These are phyloP conservation scores for Linnemannia exigua DNA, from an alignment of 192 early-diverging fungal genomes.

Conservation along the genomic window DNA sequence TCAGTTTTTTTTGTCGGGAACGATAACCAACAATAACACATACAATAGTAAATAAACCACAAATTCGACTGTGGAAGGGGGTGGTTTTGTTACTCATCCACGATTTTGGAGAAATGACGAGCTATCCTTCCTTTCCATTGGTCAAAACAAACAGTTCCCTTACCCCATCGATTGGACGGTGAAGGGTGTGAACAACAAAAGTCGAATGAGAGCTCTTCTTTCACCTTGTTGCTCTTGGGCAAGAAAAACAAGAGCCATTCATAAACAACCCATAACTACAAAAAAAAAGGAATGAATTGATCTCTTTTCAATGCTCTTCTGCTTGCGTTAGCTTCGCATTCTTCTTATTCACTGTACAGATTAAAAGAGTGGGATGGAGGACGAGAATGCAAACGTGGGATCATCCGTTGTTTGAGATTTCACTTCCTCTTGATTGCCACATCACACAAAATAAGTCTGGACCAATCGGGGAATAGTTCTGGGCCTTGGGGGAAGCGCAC, in stretches of 20 bases:
- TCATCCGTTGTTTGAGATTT: not conserved
- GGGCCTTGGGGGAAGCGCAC: not conserved
- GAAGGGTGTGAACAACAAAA: not conserved
- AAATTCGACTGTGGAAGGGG: not conserved
- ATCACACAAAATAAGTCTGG: not conserved
- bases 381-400: too few species aligned
- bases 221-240: too few species aligned
- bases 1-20: not conserved
- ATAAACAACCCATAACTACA: too few species aligned
- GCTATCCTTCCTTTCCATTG: not conserved
- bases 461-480: constrained; percentile 7
- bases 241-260: not conserved
- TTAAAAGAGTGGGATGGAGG: too few species aligned
- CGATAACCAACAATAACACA: too few species aligned
- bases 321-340: too few species aligned
- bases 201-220: too few species aligned
- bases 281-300: too few species aligned
- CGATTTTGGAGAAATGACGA: not conserved
- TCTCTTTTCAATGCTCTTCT: too few species aligned
- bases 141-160: not conserved
- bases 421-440: not conserved
- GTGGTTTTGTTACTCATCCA: not conserved
- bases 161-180: not conserved
- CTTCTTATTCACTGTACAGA: too few species aligned
- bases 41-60: not conserved